A percentile compares a stretch with the other conserved stretches of the same genome.
Conservation (phyloP, 495 filamentous ascomycete species). For the Ascobolus immersus region DNA sequence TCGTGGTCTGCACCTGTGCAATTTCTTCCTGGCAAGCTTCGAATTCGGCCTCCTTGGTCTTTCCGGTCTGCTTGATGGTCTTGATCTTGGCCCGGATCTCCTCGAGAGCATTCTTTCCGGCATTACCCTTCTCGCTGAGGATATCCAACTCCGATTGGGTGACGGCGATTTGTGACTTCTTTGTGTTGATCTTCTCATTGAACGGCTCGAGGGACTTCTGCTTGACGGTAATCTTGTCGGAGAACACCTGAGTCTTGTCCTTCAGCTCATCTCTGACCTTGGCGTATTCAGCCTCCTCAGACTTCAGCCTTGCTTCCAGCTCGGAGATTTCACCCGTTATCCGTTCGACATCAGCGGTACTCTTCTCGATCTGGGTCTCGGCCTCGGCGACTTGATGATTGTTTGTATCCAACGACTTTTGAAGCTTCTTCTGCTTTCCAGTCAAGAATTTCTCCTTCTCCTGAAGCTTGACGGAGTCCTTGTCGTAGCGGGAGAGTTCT, state of each 20-base stretch:
- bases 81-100: slow-evolving; percentile 61
- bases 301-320: slow-evolving; percentile 46
- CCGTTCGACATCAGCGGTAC: slow-evolving; percentile 48
- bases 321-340: slow-evolving; percentile 40
- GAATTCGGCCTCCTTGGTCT: slow-evolving; percentile 45
- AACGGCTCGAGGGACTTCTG: slow-evolving; percentile 90
- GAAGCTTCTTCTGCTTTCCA: slow-evolving; percentile 78
- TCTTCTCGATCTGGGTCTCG: slow-evolving; percentile 49
- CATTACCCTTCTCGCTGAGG: slow-evolving; percentile 61
- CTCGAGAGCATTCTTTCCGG: slow-evolving; percentile 54
- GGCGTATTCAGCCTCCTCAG: slow-evolving; percentile 58
- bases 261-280: slow-evolving; percentile 62
- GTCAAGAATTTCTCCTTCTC: slow-evolving; percentile 85
- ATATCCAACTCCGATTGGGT: slow-evolving; percentile 87
- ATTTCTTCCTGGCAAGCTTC: slow-evolving; percentile 50
- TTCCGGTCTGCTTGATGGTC: slow-evolving; percentile 40
- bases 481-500: slow-evolving; percentile 77
- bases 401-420: slow-evolving; percentile 55
- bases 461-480: slow-evolving; percentile 87
- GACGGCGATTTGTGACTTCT: slow-evolving; percentile 76
- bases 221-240: slow-evolving; percentile 71
- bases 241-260: slow-evolving; percentile 70
- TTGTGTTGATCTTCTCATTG: slow-evolving; percentile 89
- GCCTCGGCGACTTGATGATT: slow-evolving; percentile 47
- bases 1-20: slow-evolving; percentile 45